Base-by-base conservation (phyloP, 75 land plant genomes). In the Ceratopteris richardii region DNA sequence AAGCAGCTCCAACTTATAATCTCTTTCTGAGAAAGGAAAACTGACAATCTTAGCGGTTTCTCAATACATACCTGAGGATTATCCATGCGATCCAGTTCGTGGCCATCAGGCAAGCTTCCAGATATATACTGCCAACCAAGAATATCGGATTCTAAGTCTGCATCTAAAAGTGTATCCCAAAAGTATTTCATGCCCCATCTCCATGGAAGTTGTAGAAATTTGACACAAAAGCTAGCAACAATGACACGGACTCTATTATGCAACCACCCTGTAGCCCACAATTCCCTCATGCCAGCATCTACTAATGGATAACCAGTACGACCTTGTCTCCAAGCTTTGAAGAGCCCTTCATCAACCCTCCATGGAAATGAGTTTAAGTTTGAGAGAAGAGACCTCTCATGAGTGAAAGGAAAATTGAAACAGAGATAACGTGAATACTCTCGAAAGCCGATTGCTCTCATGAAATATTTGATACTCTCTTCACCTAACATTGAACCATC, bases 221-320 rank as follows among this genome's bases (percentile, higher is more conserved):
- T 92, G 41, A 92, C 95, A 69, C 65, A 82, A 70, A 92, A 93
- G 57, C 98, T 93, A 33, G 98, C 83, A 16, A 93, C 96, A 20
- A 93, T 84, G 13, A 93, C 90, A 13, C 98, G 78, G 29, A 89
- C 90, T 36, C 98, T 60, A 60, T 93, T 86, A 73, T 93, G 98
- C 47, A 90, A 61, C 98, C 98, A 93, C 6, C 98, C 98, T n/a
- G 98, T 86, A 16, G 98, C 98, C 98, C 98, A 93, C 22, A 93
- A 77, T 71, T 93, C 98, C 44, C 98, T 78, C 98, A 93, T 93
- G n/a, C 98, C 98, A 36, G 98, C 98, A 77, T 93, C 98, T 30
- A 93, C 98, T 56, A 93, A 51, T 4, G 98, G 98, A 41, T 93
- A 93, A 3, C 98, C 98, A 19, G 98, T 93, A 30, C 96, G 72